Evolutionary conservation across 2,329 filamentous ascomycete genomes (phyloP).

Genomic region (Fusarium heterosporum): DNA sequence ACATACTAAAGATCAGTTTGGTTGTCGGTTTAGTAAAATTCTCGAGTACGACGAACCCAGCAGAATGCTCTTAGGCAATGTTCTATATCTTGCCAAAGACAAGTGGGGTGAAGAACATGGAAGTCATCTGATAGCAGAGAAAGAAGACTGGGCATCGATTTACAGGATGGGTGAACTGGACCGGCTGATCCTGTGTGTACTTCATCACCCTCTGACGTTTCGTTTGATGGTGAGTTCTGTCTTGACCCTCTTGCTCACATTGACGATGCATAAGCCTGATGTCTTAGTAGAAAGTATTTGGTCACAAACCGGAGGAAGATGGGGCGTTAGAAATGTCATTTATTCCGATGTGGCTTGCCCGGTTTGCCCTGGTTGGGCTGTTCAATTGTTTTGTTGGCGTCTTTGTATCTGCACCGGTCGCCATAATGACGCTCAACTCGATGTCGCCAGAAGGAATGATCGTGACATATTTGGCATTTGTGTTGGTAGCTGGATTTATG

Average conservation of each 20-base stretch:
- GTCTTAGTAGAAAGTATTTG: not conserved
- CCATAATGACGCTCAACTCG: constrained; percentile 11
- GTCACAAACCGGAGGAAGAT: not conserved
- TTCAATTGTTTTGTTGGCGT: constrained; percentile 17
- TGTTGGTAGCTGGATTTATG: constrained; percentile 12
- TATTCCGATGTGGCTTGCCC: not conserved
- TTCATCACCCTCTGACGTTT: not conserved
- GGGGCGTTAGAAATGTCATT: not conserved
- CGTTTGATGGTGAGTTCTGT: constrained; percentile 11
- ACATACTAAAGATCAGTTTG: constrained; percentile 16
- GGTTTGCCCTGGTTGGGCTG: constrained; percentile 2
- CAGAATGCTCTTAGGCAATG: not conserved
- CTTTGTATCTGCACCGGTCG: constrained; percentile 19
- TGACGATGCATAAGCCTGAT: not conserved
- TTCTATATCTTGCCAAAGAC: not conserved
- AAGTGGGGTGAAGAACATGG: constrained; percentile 15
- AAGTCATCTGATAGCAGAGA: constrained; percentile 3
- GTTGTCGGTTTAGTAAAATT: constrained; percentile 2
- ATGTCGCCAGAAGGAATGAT: constrained; percentile 3
- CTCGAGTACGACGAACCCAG: constrained; percentile 14
- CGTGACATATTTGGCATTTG: constrained; percentile 19
- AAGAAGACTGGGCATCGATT: constrained; percentile 17
- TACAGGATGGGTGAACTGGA: constrained; percentile 8
- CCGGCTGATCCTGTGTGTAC: not conserved
- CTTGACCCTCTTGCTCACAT: too few relatives aligned